phyloP scores from a whole-genome alignment of 2,329 filamentous ascomycete species.

The Ceratocystis papillata region DNA sequence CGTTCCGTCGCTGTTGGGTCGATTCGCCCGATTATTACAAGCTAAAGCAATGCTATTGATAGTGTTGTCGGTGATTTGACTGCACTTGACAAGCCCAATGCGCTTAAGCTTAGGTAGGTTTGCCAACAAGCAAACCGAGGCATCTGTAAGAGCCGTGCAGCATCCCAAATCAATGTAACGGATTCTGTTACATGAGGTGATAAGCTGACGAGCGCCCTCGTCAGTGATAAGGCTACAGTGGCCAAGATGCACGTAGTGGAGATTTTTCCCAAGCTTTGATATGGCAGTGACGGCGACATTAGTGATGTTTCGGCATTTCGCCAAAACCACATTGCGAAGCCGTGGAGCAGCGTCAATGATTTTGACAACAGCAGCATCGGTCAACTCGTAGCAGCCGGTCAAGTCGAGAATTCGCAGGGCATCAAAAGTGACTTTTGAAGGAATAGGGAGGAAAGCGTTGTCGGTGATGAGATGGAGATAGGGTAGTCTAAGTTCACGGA shows the following conservation, averaged over 20 bases:
- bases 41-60: slow-evolving; percentile 39
- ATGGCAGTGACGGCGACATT: slow-evolving; percentile 82
- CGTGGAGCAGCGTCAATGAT: slow-evolving; percentile 81
- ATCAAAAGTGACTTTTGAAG: slow-evolving; percentile 60
- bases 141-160: slow-evolving; percentile 77
- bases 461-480: slow-evolving; percentile 79
- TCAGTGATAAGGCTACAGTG: slow-evolving; percentile 91
- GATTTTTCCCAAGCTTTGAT: slow-evolving; percentile 79
- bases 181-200: slow-evolving; percentile 81
- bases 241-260: slow-evolving; percentile 92
- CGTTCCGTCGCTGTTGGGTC: slow-evolving; percentile 26
- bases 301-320: slow-evolving; percentile 88
- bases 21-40: slow-evolving; percentile 1
- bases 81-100: slow-evolving; percentile 91
- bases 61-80: slow-evolving; percentile 77
- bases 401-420: slow-evolving; percentile 87
- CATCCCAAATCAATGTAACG: slow-evolving; percentile 97
- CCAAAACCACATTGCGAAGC: slow-evolving; percentile 81
- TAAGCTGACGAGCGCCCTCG: slow-evolving; percentile 70
- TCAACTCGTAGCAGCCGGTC: slow-evolving; percentile 74
- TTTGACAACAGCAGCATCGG: slow-evolving; percentile 75
- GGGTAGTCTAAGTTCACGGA: slow-evolving; percentile 83
- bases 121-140: slow-evolving; percentile 73
- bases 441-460: slow-evolving; percentile 72
- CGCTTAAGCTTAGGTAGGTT: slow-evolving; percentile 84